Base-by-base conservation (phyloP, 805 yeast species). In the Candida tallmaniae region DNA sequence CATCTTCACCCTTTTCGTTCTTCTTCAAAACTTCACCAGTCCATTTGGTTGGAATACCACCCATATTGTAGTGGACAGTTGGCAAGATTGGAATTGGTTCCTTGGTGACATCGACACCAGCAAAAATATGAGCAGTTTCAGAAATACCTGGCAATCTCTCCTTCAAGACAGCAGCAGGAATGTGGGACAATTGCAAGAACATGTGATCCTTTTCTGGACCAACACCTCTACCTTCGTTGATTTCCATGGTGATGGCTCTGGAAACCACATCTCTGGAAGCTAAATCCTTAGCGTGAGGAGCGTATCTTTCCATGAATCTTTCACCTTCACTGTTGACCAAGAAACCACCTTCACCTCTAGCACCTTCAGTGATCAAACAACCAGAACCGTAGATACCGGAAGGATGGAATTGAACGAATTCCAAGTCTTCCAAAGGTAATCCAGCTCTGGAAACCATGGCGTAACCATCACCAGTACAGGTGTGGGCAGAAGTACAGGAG, bases 301-400 rank as follows among this genome's bases (percentile, higher is more conserved):
- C 98, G 60, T 90, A 90, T 68, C 98, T 83, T 74, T 90, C 98
- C 98, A 90, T 90, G 67, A 90, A 90, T 67, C 98, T 82, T 73
- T 90, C 98, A 76, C 98, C 98, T 70, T 93, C 95, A 49, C 88
- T 78, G 77, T 90, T 90, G 46, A 90, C 75, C 62, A 90, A 74
- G 77, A 78, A 93, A 46, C 98, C 98, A 79, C 98, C 98, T 74
- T 93, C 98, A 77, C 98, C 98, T 75, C 98, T 84, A 49, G 97
- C 95, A 72, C 98, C 98, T 70, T 93, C 98, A 38, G 98, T 93
- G 63, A 93, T 93, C 72, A 90, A 73, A 74, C 97, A 93, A 47
- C 98, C 98, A 26, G 97, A 87, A 41, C 98, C 98, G 65, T 90
- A 90, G 66, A 90, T 93, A 77, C 98, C 98, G 17, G 97, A 88